Base-by-base conservation (phyloP, 1,284 basidiomycete genomes). In the Pseudomicrostroma phylloplanum region DNA sequence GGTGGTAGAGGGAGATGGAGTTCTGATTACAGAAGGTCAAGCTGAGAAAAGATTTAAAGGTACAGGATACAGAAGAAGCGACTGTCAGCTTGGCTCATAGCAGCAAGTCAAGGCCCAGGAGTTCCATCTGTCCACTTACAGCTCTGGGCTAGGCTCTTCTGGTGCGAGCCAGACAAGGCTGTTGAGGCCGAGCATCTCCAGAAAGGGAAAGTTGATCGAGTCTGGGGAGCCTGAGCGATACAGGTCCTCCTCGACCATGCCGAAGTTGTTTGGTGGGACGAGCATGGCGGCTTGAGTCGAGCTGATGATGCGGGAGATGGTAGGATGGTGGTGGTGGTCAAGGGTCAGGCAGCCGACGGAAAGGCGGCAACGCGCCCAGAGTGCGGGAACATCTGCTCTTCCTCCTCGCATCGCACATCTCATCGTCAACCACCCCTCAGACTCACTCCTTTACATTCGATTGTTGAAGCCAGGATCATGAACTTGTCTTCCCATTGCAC, bases 81-180 rank as follows among this genome's bases (percentile, higher is more conserved):
- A 21, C 39, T 41, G 17, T 25, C 26, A 25, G 55, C 55, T 40
- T 26, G 51, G 26, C 13, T 25, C 51, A 53, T 19, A 2, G 51
- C 21, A 15, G 19, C 43, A 25, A 19, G 6, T 21, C 8, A 21
- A 2, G 17, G 15, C 6, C 6, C 46, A 3, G 6, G 8, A 15
- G 25, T 2, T 40, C 13, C 21, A 19, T 6, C 25, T 3, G 13
- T 9, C 12, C 36, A 71, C 82, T 65, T 57, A 83, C 82, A 84
- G 81, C 49, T 81, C 80, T 1, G 81, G 78, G 9, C 81, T 80
- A 0, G 83, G 83, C 56, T 83, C 82, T 68, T 84, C 83, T 1
- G 83, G 83, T 0, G 83, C 83, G 3, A 84, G 81, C 83, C 83
- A 84, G 64, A 84, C 81, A 58, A 84, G 80, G 3, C 79, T 81